phyloP scores from a whole-genome alignment of 1,139 yeast species.

The Trichomonascaceae sp. region DNA sequence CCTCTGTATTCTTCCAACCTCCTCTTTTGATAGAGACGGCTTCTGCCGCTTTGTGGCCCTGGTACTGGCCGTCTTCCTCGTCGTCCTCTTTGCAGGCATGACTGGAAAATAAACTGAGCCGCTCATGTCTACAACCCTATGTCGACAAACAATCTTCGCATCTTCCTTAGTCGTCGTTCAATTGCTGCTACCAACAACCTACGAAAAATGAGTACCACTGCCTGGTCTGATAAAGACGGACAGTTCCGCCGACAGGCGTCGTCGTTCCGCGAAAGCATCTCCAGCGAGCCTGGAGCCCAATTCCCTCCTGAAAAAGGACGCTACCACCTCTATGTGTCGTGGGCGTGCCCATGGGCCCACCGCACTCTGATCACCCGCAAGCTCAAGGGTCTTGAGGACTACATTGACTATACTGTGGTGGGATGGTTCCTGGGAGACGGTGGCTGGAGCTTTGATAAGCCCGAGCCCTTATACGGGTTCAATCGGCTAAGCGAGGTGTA shows the following conservation, averaged over 20 bases:
- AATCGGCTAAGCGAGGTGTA: slow-evolving; percentile 57
- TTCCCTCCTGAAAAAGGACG: slow-evolving; percentile 66
- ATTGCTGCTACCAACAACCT: too few relatives aligned
- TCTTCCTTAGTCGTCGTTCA: neutral
- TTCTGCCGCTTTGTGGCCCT: neutral
- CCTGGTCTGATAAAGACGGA: slow-evolving; percentile 18
- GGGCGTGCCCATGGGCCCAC: slow-evolving; percentile 96
- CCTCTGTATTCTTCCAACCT: slow-evolving; percentile 26
- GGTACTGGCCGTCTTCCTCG: too few relatives aligned
- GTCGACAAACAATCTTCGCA: neutral
- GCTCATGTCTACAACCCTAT: too few relatives aligned
- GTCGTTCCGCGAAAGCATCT: slow-evolving; percentile 45
- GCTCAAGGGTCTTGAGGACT: slow-evolving; percentile 61
- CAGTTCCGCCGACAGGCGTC: slow-evolving; percentile 17
- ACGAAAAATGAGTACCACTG: neutral
- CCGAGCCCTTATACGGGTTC: slow-evolving; percentile 44
- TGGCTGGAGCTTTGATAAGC: slow-evolving; percentile 72
- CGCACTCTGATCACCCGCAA: slow-evolving; percentile 63
- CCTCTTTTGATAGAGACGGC: slow-evolving; percentile 3
- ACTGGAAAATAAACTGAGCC: too few relatives aligned
- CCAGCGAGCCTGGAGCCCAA: slow-evolving; percentile 43
- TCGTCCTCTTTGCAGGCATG: too few relatives aligned
- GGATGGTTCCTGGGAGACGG: slow-evolving; percentile 73
- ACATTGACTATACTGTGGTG: slow-evolving; percentile 52
- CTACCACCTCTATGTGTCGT: slow-evolving; percentile 77